Evolutionary conservation across 306 rosid species (phyloP).

Genomic region (Rosa persica): DNA sequence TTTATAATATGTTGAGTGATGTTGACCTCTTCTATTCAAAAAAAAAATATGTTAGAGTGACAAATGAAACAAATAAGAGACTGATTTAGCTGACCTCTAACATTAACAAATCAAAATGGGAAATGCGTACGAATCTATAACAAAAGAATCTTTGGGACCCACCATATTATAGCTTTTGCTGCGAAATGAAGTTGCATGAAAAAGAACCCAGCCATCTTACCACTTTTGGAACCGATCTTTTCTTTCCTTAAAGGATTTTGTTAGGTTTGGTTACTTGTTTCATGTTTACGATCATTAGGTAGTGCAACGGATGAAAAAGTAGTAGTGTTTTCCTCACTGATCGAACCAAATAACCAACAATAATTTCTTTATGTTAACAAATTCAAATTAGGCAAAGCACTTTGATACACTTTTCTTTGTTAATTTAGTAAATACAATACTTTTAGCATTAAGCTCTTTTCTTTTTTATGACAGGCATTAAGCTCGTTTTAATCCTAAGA

Average conservation of each 20-base stretch:
- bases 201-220: neutral
- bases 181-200: conserved; percentile 1
- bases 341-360: neutral
- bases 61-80: neutral
- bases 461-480: too few relatives aligned
- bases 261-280: neutral
- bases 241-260: neutral
- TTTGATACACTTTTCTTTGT: neutral
- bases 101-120: neutral
- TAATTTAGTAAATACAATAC: neutral
- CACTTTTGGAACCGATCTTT: neutral
- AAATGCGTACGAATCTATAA: neutral
- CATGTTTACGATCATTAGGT: conserved; percentile 1
- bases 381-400: neutral
- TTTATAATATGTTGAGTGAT: neutral
- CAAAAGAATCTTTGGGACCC: conserved; percentile 20
- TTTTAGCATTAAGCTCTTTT: too few relatives aligned
- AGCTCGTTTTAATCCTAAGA: neutral
- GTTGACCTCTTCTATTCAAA: too few relatives aligned
- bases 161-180: neutral
- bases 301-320: neutral
- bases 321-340: neutral
- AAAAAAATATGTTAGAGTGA: too few relatives aligned
- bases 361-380: neutral
- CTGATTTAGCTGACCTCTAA: neutral